These are phyloP conservation scores for Fusarium secorum DNA, from an alignment of 2,329 filamentous ascomycete species.

Conservation along the genomic window DNA sequence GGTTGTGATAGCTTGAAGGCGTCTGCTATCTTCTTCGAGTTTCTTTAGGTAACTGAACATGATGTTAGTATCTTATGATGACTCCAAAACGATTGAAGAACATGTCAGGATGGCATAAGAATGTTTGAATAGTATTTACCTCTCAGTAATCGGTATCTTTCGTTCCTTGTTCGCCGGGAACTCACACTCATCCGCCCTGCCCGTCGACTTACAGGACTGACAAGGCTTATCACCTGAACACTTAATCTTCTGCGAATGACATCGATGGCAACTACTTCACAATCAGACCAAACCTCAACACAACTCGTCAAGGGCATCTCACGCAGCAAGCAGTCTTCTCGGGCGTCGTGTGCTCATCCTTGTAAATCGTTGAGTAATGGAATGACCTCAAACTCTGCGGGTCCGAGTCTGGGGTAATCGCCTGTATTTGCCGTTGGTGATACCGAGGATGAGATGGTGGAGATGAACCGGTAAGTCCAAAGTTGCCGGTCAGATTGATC, in stretches of 20 bases:
- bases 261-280: constrained; percentile 48
- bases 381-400: constrained; percentile 19
- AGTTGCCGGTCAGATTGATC: constrained; percentile 13
- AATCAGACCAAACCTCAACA: not conserved
- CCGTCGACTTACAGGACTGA: constrained; percentile 49
- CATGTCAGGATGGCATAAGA: not conserved
- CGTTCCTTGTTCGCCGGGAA: constrained; percentile 53
- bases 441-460: constrained; percentile 11
- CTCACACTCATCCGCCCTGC: constrained; percentile 48
- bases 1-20: not conserved
- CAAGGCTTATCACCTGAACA: constrained; percentile 56
- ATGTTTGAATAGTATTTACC: not conserved
- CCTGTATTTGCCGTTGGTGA: constrained; percentile 5
- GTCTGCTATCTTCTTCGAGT: constrained; percentile 24
- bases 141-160: constrained; percentile 46
- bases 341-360: constrained; percentile 35
- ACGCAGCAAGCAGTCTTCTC: constrained; percentile 40
- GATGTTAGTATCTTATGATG: not conserved
- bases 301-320: constrained; percentile 15
- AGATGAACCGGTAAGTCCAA: constrained; percentile 6
- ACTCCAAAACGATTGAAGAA: rapidly evolving
- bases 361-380: constrained; percentile 17
- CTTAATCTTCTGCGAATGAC: constrained; percentile 56
- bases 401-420: constrained; percentile 30
- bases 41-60: constrained; percentile 24